Evolutionary conservation across 1,139 yeast species (phyloP).

Genomic region (Candida sp.): DNA sequence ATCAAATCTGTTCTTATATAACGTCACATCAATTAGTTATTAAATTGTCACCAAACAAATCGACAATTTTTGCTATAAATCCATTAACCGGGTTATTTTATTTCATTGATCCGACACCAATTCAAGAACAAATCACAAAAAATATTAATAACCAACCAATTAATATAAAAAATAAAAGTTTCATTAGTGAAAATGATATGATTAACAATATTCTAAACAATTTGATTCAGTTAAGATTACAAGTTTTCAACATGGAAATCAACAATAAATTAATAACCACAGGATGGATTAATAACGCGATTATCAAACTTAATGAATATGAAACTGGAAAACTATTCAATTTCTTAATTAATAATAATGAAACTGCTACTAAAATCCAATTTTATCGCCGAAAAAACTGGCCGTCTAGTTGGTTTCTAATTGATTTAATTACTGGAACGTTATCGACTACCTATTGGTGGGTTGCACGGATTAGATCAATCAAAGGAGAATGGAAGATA

Average conservation of each 20-base stretch:
- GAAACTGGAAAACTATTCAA: constrained; percentile 27
- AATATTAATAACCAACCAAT: constrained; percentile 30
- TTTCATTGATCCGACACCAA: constrained; percentile 41
- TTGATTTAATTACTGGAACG: constrained; percentile 42
- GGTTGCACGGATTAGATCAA: constrained; percentile 60
- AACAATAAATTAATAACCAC: constrained; percentile 56
- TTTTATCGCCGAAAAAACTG: constrained; percentile 63
- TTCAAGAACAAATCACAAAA: constrained; percentile 31
- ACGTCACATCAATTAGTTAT: constrained; percentile 37
- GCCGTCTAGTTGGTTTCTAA: constrained; percentile 72
- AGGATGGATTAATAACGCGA: constrained; percentile 63
- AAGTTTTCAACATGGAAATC: constrained; percentile 50
- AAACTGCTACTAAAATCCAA: constrained; percentile 27
- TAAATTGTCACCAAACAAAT: constrained; percentile 31
- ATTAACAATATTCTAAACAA: constrained; percentile 31
- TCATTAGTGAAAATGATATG: constrained; percentile 29
- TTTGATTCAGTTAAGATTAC: constrained; percentile 47
- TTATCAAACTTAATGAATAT: constrained; percentile 43
- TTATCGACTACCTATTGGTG: constrained; percentile 53
- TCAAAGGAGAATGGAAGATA: constrained; percentile 62
- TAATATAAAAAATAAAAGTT: constrained; percentile 10
- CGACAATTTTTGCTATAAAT: constrained; percentile 39
- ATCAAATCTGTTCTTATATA: constrained; percentile 13
- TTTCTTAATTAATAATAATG: constrained; percentile 7
- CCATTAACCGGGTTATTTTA: constrained; percentile 45